A percentile compares a stretch with the other conserved stretches of the same genome.
Conservation (phyloP, 495 filamentous ascomycete species). For the Xylaria telfairii region DNA sequence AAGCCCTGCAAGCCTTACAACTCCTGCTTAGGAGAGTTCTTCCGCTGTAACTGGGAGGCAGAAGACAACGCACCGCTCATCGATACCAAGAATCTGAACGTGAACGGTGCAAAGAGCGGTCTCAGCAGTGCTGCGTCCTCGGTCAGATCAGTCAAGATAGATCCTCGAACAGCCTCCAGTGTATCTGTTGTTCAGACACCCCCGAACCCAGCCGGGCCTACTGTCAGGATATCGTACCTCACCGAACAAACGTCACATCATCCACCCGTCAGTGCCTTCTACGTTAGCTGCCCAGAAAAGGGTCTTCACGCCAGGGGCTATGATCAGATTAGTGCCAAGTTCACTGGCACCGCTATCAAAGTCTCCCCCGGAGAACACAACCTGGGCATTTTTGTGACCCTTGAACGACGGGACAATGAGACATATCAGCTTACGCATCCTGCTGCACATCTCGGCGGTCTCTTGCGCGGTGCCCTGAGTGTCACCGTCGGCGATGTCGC, state of each 20-base stretch:
- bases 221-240: conserved; percentile 83
- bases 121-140: conserved; percentile 56
- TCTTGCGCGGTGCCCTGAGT: conserved; percentile 80
- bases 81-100: conserved; percentile 44
- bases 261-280: conserved; percentile 96
- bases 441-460: conserved; percentile 86
- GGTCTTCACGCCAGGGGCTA: conserved; percentile 88
- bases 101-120: conserved; percentile 34
- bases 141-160: conserved; percentile 51
- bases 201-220: conserved; percentile 53
- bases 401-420: conserved; percentile 80
- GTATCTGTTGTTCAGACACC: conserved; percentile 51
- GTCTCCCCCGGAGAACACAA: conserved; percentile 93
- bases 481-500: conserved; percentile 88
- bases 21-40: conserved; percentile 96
- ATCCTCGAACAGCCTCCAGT: conserved; percentile 46
- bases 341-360: conserved; percentile 92
- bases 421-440: conserved; percentile 96
- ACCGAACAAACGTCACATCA: conserved; percentile 99
- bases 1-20: conserved; percentile 99
- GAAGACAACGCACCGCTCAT: conserved; percentile 67
- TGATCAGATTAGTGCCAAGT: conserved; percentile 96
- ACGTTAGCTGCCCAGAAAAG: conserved; percentile 89
- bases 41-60: conserved; percentile 95
- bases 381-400: conserved; percentile 90